These are phyloP conservation scores for Sphaerulina musiva DNA, from an alignment of 2,329 filamentous ascomycete species.

Conservation along the genomic window DNA sequence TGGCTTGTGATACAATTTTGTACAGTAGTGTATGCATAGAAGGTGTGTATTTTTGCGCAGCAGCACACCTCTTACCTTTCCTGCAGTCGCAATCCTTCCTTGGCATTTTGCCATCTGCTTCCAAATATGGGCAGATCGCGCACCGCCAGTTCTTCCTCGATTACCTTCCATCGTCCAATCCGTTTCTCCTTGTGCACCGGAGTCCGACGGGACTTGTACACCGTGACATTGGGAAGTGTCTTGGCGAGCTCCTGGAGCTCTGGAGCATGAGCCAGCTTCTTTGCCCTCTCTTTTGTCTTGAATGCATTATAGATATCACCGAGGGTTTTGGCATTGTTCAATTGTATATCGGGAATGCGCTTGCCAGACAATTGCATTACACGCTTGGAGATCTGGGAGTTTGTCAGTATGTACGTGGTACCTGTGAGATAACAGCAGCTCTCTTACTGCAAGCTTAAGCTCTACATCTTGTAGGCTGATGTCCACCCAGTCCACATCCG, in stretches of 20 bases:
- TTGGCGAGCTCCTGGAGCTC: slow-evolving; percentile 43
- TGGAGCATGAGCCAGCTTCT: slow-evolving; percentile 58
- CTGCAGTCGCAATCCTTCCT: slow-evolving; percentile 9
- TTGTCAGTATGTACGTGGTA: slow-evolving; percentile 16
- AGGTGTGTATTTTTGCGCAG: background rate
- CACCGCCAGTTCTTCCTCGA: slow-evolving; percentile 61
- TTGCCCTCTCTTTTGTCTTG: slow-evolving; percentile 37
- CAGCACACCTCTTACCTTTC: slow-evolving; percentile 4
- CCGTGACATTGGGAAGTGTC: slow-evolving; percentile 61
- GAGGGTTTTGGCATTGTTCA: slow-evolving; percentile 40
- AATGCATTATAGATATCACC: slow-evolving; percentile 36
- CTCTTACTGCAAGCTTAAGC: slow-evolving; percentile 64
- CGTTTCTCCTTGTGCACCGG: slow-evolving; percentile 65
- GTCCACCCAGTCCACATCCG: slow-evolving; percentile 3
- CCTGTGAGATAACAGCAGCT: background rate
- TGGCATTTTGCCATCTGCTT: slow-evolving; percentile 9
- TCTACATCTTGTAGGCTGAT: slow-evolving; percentile 47
- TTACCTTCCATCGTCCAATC: slow-evolving; percentile 72
- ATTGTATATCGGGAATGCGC: slow-evolving; percentile 63
- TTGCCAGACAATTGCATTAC: slow-evolving; percentile 74
- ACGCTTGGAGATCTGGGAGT: slow-evolving; percentile 66
- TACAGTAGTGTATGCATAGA: too few relatives aligned
- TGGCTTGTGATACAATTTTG: too few relatives aligned
- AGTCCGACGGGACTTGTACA: slow-evolving; percentile 60
- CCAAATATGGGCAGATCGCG: slow-evolving; percentile 51